Conservation (phyloP, 768 basidiomycete genomes). For the Rhodotorula diobovata region DNA sequence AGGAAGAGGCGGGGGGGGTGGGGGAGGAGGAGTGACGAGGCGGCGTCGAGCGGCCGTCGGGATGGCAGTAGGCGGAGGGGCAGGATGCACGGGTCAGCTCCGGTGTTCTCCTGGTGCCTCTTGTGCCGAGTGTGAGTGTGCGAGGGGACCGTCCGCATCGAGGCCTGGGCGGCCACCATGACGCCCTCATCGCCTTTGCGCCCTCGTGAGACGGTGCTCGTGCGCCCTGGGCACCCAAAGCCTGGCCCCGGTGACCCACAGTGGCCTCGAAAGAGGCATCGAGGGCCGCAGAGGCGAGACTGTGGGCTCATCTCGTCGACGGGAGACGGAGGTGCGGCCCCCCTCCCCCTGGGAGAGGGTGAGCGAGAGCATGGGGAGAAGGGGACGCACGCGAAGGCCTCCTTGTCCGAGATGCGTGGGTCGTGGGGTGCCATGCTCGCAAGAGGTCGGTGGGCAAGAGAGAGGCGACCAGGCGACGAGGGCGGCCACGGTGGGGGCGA, state of each 20-base stretch:
- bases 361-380: too few species aligned
- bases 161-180: background rate
- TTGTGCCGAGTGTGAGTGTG: background rate
- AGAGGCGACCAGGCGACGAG: too few species aligned
- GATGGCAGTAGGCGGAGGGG: too few species aligned
- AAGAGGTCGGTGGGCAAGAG: background rate
- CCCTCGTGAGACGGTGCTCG: background rate
- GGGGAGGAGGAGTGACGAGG: background rate
- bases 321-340: background rate
- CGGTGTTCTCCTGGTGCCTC: background rate
- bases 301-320: background rate
- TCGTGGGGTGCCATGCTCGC: slow-evolving; percentile 19
- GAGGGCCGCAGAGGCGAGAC: background rate
- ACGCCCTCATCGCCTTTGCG: background rate
- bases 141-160: background rate
- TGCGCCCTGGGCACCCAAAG: background rate
- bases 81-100: background rate
- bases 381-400: slow-evolving; percentile 22
- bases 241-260: rapidly evolving
- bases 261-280: too few species aligned
- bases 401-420: slow-evolving; percentile 30
- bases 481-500: too few species aligned
- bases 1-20: background rate
- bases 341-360: too few species aligned
- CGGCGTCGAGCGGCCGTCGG: background rate